phyloP scores from a whole-genome alignment of 495 filamentous ascomycete species.

The Trichoderma orchidacearum region DNA sequence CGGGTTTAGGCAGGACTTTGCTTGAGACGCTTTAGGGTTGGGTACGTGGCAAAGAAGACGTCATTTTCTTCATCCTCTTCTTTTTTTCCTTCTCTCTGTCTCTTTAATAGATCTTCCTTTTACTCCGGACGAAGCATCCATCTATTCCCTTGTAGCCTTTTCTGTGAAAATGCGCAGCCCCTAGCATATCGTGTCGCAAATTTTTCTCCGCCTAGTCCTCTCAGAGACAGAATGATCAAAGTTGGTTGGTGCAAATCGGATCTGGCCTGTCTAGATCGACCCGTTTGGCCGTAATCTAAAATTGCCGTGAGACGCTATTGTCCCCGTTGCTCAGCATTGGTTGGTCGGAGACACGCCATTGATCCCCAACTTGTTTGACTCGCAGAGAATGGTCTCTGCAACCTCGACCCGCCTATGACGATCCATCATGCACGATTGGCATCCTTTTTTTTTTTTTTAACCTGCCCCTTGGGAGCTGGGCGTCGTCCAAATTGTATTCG shows the following conservation, averaged over 20 bases:
- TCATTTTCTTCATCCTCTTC: too few species aligned
- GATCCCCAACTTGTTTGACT: not conserved
- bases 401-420: not conserved
- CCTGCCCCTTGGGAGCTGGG: not conserved
- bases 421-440: not conserved
- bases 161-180: not conserved
- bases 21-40: too few species aligned
- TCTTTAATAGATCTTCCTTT: too few species aligned
- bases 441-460: not conserved
- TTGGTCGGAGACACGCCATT: not conserved
- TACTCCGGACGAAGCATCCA: not conserved
- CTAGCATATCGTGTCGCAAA: not conserved
- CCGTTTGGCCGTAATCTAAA: slow-evolving; percentile 1
- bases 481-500: not conserved
- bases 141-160: not conserved
- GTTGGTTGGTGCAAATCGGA: not conserved
- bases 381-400: not conserved
- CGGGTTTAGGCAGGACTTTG: too few species aligned
- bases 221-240: not conserved
- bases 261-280: not conserved
- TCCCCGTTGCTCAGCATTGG: not conserved
- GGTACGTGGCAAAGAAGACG: too few species aligned
- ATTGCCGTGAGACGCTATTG: slow-evolving; percentile 1
- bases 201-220: not conserved
- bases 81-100: too few species aligned